These are phyloP conservation scores for Epichloe elymi DNA, from an alignment of 2,329 filamentous ascomycete species.

Conservation along the genomic window DNA sequence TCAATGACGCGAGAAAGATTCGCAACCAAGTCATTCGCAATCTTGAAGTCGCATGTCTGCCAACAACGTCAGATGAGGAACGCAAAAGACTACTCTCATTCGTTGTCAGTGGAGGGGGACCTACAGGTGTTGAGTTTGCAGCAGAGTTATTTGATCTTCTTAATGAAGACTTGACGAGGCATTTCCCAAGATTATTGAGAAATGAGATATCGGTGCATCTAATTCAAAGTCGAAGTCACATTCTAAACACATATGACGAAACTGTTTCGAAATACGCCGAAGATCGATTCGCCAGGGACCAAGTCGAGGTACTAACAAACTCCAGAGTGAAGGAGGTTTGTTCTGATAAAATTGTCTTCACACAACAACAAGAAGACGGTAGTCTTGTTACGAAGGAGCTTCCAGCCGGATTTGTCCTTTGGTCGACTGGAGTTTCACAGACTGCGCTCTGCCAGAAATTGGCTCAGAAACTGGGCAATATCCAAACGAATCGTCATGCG, in stretches of 20 bases:
- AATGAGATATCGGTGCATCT: conserved; percentile 97
- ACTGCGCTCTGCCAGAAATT: conserved; percentile 67
- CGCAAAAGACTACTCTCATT: conserved; percentile 81
- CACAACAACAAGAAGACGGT: conserved; percentile 64
- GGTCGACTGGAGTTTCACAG: conserved; percentile 92
- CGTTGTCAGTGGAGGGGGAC: conserved; percentile 93
- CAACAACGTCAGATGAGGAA: conserved; percentile 81
- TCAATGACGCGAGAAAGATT: conserved; percentile 80
- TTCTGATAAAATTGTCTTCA: conserved; percentile 75
- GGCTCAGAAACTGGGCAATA: conserved; percentile 59
- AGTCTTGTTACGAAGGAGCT: conserved; percentile 77
- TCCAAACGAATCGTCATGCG: conserved; percentile 79
- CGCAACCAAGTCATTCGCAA: conserved; percentile 82
- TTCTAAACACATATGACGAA: conserved; percentile 97
- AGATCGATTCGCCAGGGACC: conserved; percentile 77
- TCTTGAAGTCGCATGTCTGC: conserved; percentile 81
- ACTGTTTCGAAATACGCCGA: conserved; percentile 86
- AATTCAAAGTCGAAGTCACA: conserved; percentile 88
- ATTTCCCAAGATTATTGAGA: conserved; percentile 80
- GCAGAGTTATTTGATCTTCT: conserved; percentile 92
- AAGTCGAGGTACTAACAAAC: conserved; percentile 85
- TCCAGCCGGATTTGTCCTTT: conserved; percentile 90
- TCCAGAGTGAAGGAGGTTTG: conserved; percentile 83
- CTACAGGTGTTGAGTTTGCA: conserved; percentile 94
- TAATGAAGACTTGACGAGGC: conserved; percentile 77